Conservation (phyloP, 495 filamentous ascomycete species). For the Penicilliopsis zonata region DNA sequence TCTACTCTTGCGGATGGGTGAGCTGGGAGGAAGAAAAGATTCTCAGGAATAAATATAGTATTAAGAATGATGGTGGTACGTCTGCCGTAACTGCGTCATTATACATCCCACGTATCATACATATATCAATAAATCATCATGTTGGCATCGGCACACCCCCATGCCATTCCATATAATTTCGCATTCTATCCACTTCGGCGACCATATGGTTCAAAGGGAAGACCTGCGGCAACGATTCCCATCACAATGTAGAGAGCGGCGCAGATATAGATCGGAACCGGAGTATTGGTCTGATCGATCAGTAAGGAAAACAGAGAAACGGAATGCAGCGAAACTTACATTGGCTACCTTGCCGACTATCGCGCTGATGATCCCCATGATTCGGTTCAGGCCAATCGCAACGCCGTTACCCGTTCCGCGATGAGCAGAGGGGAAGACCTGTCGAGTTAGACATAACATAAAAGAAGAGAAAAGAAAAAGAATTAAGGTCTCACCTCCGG, state of each 20-base stretch:
- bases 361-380: constrained; percentile 63
- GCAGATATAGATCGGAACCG: constrained; percentile 57
- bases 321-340: constrained; percentile 13
- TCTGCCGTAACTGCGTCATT: too few species aligned
- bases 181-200: constrained; percentile 45
- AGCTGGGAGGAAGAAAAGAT: too few species aligned
- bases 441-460: too few species aligned
- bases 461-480: too few species aligned
- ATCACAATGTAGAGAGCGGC: constrained; percentile 54
- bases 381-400: constrained; percentile 52
- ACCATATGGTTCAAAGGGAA: constrained; percentile 65
- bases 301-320: neutral
- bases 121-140: too few species aligned
- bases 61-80: too few species aligned
- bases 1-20: too few species aligned
- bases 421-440: constrained; percentile 47
- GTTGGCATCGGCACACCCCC: too few species aligned
- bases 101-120: too few species aligned
- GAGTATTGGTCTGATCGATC: constrained; percentile 32
- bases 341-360: constrained; percentile 49
- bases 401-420: constrained; percentile 61
- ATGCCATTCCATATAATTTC: too few species aligned
- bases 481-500: constrained; percentile 29
- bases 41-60: too few species aligned
- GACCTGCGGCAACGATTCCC: constrained; percentile 44